phyloP scores from a whole-genome alignment of 208 protist genomes.

The Acanthamoeba lenticulata region DNA sequence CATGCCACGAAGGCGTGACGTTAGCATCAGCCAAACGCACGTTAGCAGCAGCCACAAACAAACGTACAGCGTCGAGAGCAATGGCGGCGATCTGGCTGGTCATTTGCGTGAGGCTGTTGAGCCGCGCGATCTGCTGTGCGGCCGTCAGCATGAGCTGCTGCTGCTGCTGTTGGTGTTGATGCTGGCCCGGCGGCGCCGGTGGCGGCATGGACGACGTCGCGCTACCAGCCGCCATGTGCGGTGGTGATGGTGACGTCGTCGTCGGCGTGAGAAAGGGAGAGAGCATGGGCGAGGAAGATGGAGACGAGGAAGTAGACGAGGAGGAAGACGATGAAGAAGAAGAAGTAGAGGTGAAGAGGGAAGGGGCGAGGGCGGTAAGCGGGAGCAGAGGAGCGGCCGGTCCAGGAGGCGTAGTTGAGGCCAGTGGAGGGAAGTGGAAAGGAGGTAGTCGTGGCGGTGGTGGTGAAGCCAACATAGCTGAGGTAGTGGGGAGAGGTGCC shows the following conservation, averaged over 20 bases:
- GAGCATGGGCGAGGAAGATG: too few relatives aligned
- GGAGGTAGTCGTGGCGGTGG: background rate
- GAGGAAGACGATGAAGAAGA: background rate
- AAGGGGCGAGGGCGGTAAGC: background rate
- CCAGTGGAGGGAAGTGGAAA: background rate
- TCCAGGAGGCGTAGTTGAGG: too few relatives aligned
- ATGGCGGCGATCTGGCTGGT: conserved; percentile 50
- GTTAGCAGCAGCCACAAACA: too few relatives aligned
- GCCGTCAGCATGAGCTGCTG: background rate
- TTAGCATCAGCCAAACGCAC: background rate
- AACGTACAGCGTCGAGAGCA: too few relatives aligned
- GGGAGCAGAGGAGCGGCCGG: background rate
- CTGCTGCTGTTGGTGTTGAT: too few relatives aligned
- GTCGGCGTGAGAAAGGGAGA: too few relatives aligned
- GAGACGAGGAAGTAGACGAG: background rate
- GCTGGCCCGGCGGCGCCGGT: background rate
- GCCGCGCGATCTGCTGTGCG: background rate
- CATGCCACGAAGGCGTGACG: too few relatives aligned
- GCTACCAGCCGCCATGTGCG: too few relatives aligned
- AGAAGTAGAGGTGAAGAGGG: background rate
- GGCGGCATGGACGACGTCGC: too few relatives aligned
- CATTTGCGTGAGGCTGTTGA: conserved; percentile 57
- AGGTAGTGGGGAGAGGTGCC: too few relatives aligned
- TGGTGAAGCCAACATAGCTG: background rate
- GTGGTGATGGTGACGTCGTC: too few relatives aligned